These are phyloP conservation scores for Penicillium verhagenii DNA, from an alignment of 495 filamentous ascomycete species.

Conservation along the genomic window DNA sequence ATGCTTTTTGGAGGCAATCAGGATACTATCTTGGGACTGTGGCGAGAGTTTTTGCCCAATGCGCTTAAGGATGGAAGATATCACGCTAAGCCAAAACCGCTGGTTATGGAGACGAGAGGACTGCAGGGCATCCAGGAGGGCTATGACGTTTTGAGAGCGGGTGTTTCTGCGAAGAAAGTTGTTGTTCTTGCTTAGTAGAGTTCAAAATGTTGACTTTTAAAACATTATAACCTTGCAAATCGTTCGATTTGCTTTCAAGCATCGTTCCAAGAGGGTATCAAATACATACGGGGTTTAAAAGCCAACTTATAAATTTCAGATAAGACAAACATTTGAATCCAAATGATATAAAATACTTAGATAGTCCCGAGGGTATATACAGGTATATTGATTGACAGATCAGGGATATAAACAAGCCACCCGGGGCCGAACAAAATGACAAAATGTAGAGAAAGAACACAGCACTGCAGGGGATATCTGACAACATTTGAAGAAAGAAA, in stretches of 20 bases:
- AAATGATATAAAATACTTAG: not conserved
- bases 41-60: constrained; percentile 26
- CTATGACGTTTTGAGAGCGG: constrained; percentile 35
- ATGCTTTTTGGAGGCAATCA: constrained; percentile 25
- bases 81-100: constrained; percentile 28
- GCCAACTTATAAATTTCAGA: too few relatives aligned
- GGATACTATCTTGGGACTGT: constrained; percentile 23
- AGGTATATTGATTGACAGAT: not conserved
- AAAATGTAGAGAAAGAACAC: constrained; percentile 11
- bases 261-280: too few relatives aligned
- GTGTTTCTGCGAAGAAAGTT: constrained; percentile 46
- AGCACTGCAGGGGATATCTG: constrained; percentile 33
- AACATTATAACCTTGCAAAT: too few relatives aligned
- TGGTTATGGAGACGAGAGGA: constrained; percentile 33
- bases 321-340: too few relatives aligned
- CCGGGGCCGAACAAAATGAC: not conserved
- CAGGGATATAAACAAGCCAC: not conserved
- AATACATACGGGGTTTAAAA: too few relatives aligned
- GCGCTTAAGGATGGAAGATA: constrained; percentile 29
- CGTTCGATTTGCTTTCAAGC: too few relatives aligned
- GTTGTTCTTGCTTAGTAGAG: constrained; percentile 31
- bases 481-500: constrained; percentile 14
- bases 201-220: not conserved
- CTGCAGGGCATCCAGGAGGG: constrained; percentile 44
- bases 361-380: constrained; percentile 4